Conservation (phyloP, 768 basidiomycete species). For the Tricholoma flavovirens region DNA sequence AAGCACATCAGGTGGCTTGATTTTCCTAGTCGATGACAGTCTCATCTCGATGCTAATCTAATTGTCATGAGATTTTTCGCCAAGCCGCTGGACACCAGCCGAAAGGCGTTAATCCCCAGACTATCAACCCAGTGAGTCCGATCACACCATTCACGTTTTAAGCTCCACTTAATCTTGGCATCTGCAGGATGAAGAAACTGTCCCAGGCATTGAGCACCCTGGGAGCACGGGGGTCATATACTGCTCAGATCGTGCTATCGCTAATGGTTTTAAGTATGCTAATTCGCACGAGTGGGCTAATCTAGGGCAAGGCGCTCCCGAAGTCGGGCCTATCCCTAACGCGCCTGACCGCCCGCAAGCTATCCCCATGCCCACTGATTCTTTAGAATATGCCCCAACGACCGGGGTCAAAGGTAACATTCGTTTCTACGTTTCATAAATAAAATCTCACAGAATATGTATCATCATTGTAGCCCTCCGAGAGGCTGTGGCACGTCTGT, state of each 20-base stretch:
- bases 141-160: background rate
- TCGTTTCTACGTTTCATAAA: too few species aligned
- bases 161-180: constrained; percentile 1
- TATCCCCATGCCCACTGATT: constrained; percentile 63
- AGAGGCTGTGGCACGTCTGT: constrained; percentile 84
- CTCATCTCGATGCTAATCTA: constrained; percentile 1
- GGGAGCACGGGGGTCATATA: constrained; percentile 66
- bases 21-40: constrained; percentile 4
- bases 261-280: constrained; percentile 85
- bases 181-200: constrained; percentile 78
- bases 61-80: constrained; percentile 59
- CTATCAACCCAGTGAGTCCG: constrained; percentile 56
- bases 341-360: constrained; percentile 61
- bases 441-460: background rate
- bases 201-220: constrained; percentile 83
- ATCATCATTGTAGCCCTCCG: constrained; percentile 51
- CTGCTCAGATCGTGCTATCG: constrained; percentile 91
- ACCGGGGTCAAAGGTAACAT: constrained; percentile 76
- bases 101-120: constrained; percentile 61
- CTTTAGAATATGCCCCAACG: constrained; percentile 88
- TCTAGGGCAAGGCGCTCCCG: constrained; percentile 89
- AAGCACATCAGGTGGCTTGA: constrained; percentile 69
- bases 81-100: constrained; percentile 63
- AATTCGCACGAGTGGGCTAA: constrained; percentile 80
- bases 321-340: constrained; percentile 78